A percentile compares a stretch with the other conserved stretches of the same genome.
These are phyloP conservation scores for Podospora pseudocomata DNA, from an alignment of 495 filamentous ascomycete species.

Conservation along the genomic window DNA sequence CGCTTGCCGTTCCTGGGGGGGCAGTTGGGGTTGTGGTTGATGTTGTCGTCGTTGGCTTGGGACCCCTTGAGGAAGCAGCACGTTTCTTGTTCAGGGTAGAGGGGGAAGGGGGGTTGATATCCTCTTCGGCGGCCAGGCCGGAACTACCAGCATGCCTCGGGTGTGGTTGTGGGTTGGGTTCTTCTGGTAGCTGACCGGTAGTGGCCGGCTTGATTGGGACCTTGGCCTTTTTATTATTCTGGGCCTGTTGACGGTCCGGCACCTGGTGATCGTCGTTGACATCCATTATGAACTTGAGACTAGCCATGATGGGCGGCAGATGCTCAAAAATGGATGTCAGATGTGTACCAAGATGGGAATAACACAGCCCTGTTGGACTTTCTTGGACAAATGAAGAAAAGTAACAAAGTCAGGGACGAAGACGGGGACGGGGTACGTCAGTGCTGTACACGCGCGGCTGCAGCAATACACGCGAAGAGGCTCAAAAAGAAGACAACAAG, in stretches of 20 bases:
- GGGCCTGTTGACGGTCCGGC: constrained; percentile 25
- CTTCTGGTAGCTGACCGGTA: constrained; percentile 23
- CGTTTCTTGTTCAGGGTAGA: constrained; percentile 25
- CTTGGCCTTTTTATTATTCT: constrained; percentile 39
- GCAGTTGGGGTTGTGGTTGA: constrained; percentile 1
- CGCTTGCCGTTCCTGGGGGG: not conserved
- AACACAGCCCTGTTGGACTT: constrained; percentile 36
- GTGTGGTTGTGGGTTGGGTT: constrained; percentile 22
- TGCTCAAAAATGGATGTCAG: constrained; percentile 45
- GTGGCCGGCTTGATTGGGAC: constrained; percentile 36
- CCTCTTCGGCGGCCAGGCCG: constrained; percentile 22
- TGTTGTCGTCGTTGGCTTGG: constrained; percentile 16
- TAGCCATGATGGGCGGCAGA: constrained; percentile 43
- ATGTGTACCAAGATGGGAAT: constrained; percentile 34
- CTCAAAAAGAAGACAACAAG: constrained; percentile 12
- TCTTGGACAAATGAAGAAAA: constrained; percentile 26
- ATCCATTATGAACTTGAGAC: constrained; percentile 49
- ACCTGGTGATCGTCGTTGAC: constrained; percentile 37
- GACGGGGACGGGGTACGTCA: constrained; percentile 19
- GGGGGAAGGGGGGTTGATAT: constrained; percentile 33
- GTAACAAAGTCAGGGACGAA: constrained; percentile 22
- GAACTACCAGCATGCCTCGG: constrained; percentile 30
- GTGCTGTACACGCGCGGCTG: constrained; percentile 38
- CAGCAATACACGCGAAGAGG: constrained; percentile 25
- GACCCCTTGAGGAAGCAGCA: constrained; percentile 19